Conservation (phyloP, 371 early-diverging fungal species). For the Mucor sp. region DNA sequence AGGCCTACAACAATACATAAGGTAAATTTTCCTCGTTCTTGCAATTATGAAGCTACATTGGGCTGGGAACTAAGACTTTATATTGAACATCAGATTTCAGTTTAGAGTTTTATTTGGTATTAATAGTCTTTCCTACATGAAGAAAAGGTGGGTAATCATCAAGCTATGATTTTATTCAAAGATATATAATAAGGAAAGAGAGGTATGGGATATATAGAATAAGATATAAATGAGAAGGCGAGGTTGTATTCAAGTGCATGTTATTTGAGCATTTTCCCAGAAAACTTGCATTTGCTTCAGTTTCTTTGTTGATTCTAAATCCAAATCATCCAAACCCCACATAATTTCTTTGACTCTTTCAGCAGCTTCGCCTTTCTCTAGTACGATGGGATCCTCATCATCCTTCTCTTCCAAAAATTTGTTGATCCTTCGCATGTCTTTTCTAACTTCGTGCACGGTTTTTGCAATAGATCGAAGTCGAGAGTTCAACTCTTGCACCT, state of each 20-base stretch:
- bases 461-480: slow-evolving; percentile 52
- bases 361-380: slow-evolving; percentile 55
- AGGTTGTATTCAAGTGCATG: slow-evolving; percentile 8
- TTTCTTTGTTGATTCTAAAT: slow-evolving; percentile 40
- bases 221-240: neutral
- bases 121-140: neutral
- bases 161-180: slow-evolving; percentile 1
- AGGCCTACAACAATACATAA: neutral
- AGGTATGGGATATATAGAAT: slow-evolving; percentile 1
- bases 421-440: slow-evolving; percentile 53
- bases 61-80: neutral
- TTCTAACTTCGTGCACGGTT: slow-evolving; percentile 54
- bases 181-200: slow-evolving; percentile 3
- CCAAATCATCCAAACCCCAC: slow-evolving; percentile 58
- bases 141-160: neutral
- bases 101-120: neutral
- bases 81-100: neutral
- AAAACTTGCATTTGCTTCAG: slow-evolving; percentile 47
- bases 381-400: slow-evolving; percentile 51
- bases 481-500: slow-evolving; percentile 49
- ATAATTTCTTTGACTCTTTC: slow-evolving; percentile 53
- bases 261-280: slow-evolving; percentile 36
- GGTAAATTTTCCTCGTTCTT: neutral
- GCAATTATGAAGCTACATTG: neutral
- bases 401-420: slow-evolving; percentile 52